Conservation (phyloP, 805 yeast genomes). For the Suhomyces pyralidae region DNA sequence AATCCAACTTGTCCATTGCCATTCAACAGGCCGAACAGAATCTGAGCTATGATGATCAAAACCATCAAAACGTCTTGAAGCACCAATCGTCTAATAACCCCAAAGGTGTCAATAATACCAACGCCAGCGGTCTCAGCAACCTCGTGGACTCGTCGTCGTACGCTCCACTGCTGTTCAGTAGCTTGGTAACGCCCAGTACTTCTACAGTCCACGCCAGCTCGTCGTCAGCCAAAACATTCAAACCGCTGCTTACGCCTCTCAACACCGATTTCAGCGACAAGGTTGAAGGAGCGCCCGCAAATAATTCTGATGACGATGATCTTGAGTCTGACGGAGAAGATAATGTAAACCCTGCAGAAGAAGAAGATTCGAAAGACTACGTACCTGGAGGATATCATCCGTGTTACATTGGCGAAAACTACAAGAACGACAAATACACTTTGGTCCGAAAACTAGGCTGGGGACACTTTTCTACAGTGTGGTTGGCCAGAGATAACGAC, state of each 20-base stretch:
- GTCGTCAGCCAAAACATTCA: conserved; percentile 32
- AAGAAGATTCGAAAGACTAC: conserved; percentile 84
- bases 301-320: conserved; percentile 10
- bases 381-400: conserved; percentile 96
- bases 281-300: conserved; percentile 9
- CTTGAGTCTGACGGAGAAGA: conserved; percentile 23
- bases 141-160: not conserved
- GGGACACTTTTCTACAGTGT: conserved; percentile 97
- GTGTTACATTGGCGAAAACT: conserved; percentile 80
- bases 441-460: conserved; percentile 91
- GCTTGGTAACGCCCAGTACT: conserved; percentile 22
- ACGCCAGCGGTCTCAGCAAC: conserved; percentile 13
- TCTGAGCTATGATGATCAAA: conserved; percentile 1
- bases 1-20: conserved; percentile 43
- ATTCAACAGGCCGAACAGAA: conserved; percentile 38
- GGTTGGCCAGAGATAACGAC: conserved; percentile 70
- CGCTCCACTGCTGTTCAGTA: conserved; percentile 12
- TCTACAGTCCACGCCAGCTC: conserved; percentile 32
- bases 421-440: conserved; percentile 70
- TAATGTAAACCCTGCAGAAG: conserved; percentile 49
- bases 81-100: not conserved
- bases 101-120: conserved; percentile 3
- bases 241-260: conserved; percentile 37
- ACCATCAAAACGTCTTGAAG: not conserved
- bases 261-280: conserved; percentile 31